These are phyloP conservation scores for Dactylorhiza incarnata DNA, from an alignment of 106 monocot genomes.

Conservation along the genomic window DNA sequence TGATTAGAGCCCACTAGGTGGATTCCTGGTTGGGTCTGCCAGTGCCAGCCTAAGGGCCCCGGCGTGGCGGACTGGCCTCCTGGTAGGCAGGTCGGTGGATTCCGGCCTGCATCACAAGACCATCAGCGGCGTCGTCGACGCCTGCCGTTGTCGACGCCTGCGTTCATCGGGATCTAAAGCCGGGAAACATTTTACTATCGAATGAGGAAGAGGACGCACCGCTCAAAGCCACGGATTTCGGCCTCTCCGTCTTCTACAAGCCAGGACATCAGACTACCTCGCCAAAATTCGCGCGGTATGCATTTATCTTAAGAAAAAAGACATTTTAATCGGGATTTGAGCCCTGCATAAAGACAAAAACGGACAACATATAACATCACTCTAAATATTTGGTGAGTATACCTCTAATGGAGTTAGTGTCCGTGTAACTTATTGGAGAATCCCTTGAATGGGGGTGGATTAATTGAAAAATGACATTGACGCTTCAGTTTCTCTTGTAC, in stretches of 20 bases:
- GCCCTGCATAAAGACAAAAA: too few species aligned
- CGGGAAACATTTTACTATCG: slow-evolving; percentile 72
- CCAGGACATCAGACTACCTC: too few species aligned
- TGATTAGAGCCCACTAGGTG: too few species aligned
- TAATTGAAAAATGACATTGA: not conserved
- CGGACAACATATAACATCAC: too few species aligned
- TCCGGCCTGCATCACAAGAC: too few species aligned
- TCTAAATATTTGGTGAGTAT: not conserved
- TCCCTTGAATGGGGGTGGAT: not conserved
- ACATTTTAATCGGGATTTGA: too few species aligned
- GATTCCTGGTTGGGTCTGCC: too few species aligned
- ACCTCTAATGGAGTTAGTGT: not conserved
- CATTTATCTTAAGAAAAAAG: too few species aligned
- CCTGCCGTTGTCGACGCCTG: slow-evolving; percentile 76
- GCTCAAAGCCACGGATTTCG: slow-evolving; percentile 82
- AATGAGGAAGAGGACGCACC: slow-evolving; percentile 58
- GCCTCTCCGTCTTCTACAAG: slow-evolving; percentile 77
- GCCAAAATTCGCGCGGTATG: too few species aligned
- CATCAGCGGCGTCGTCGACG: slow-evolving; percentile 72
- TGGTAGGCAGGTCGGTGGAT: too few species aligned
- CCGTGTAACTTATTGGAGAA: not conserved
- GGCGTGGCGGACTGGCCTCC: too few species aligned
- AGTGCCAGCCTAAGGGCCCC: too few species aligned
- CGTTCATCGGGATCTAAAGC: slow-evolving; percentile 87
- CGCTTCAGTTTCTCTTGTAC: not conserved